These are phyloP conservation scores for Alnus rubra DNA, from an alignment of 306 rosid species.

Conservation along the genomic window DNA sequence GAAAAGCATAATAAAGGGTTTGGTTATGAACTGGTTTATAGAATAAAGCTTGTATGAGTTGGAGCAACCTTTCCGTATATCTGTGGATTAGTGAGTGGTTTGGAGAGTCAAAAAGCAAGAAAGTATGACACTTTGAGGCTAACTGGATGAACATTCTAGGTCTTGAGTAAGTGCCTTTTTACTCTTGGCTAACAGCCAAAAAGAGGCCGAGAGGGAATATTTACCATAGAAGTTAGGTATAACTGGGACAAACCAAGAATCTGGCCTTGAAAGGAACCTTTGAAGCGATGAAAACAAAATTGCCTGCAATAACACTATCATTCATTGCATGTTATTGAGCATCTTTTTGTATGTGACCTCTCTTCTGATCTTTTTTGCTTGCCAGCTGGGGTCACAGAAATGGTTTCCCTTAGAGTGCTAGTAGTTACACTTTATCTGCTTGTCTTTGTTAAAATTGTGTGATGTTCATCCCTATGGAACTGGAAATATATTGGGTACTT, in stretches of 20 bases:
- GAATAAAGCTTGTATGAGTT: constrained; percentile 10
- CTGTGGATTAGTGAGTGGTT: constrained; percentile 13
- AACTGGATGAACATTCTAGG: constrained; percentile 32
- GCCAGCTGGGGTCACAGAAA: background rate
- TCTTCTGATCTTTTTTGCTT: background rate
- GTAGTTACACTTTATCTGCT: background rate
- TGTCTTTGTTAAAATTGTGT: background rate
- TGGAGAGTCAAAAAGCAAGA: constrained; percentile 7
- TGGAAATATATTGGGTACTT: background rate
- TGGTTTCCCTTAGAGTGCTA: background rate
- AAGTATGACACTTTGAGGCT: constrained; percentile 1
- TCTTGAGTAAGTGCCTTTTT: constrained; percentile 22
- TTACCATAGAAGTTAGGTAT: constrained; percentile 39
- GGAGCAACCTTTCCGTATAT: constrained; percentile 6
- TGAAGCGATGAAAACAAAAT: constrained; percentile 9
- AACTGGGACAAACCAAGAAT: constrained; percentile 38
- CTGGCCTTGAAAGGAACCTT: constrained; percentile 27
- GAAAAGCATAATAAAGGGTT: constrained; percentile 19
- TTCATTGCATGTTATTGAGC: constrained; percentile 15
- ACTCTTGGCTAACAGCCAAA: constrained; percentile 26
- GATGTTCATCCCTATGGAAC: background rate
- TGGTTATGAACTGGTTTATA: constrained; percentile 11
- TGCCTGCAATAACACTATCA: constrained; percentile 1
- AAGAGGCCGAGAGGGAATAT: constrained; percentile 33
- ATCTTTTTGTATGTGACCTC: constrained; percentile 11